Base-by-base conservation (phyloP, 208 protist genomes). In the Trypanosoma platydactyli region DNA sequence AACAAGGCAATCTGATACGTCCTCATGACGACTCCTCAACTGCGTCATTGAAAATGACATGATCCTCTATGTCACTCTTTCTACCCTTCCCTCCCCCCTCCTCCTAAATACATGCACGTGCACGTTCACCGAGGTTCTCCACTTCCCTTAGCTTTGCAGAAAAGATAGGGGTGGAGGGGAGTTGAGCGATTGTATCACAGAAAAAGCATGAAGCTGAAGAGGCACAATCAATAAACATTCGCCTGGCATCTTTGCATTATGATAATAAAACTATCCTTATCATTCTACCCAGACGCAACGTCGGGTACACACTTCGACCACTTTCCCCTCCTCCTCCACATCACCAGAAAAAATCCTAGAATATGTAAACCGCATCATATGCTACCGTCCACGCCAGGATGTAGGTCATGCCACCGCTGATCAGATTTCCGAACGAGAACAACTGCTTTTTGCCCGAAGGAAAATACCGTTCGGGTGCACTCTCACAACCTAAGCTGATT, bases 351-450 rank as follows among this genome's bases (percentile, higher is more conserved):
- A 38, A 11, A 9, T 16, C n/a, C 75, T 86, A 95, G 64, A 95
- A 95, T 64, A 92, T 89, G 69, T 95, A 95, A 49, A 95, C 86
- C 24, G 84, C 81, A 55, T 95, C 87, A 57, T 95, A 95, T n/a
- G 78, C 71, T 3, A 95, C 83, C 6, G 85, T 95, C 89, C 89
- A 95, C 0, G 81, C 82, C 24, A 95, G 79, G 55, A 95, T 79
- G 68, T 82, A 95, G 5, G 89, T 90, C 84, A 95, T 89, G 25
- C 61, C 80, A 20, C 86, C 89, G 18, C 60, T 71, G 4, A 88
- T 64, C 24, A 95, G 72, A 22, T 72, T 77, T 35, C 76, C 77
- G 35, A 91, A 75, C 22, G 84, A 86, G 53, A 95, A 92, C 5
- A 93, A 57, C 13, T 86, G 70, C 29, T 79, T 76, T 38, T 66